phyloP scores from a whole-genome alignment of 2,329 filamentous ascomycete genomes.

The Ophiosphaerella korrae region DNA sequence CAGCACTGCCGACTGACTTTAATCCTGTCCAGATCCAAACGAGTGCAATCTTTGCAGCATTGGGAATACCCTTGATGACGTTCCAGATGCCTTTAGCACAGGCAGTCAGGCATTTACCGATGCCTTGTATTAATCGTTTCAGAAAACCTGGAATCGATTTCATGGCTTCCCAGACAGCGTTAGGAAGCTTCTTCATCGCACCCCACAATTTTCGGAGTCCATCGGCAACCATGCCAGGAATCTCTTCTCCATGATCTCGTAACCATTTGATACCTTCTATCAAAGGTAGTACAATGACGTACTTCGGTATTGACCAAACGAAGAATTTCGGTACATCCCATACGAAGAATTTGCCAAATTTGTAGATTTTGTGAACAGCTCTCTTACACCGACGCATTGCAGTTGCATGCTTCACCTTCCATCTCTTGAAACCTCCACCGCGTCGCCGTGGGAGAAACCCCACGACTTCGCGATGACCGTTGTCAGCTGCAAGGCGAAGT shows the following conservation, averaged over 20 bases:
- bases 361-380: constrained; percentile 5
- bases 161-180: constrained; percentile 7
- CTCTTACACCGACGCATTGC: constrained; percentile 12
- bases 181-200: constrained; percentile 6
- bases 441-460: constrained; percentile 50
- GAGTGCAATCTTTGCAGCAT: constrained; percentile 11
- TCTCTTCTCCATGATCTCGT: constrained; percentile 10
- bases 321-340: constrained; percentile 21
- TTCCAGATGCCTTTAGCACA: background rate
- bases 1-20: constrained; percentile 5
- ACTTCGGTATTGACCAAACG: constrained; percentile 16
- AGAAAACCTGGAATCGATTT: constrained; percentile 4
- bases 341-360: constrained; percentile 9
- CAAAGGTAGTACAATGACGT: constrained; percentile 10
- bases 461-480: constrained; percentile 53
- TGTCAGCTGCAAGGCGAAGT: constrained; percentile 52
- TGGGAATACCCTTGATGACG: constrained; percentile 8
- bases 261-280: constrained; percentile 9
- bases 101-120: background rate
- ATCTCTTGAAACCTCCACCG: constrained; percentile 19
- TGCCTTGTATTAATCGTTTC: constrained; percentile 2
- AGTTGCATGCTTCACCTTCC: constrained; percentile 19
- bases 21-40: constrained; percentile 20
- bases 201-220: constrained; percentile 4
- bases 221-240: constrained; percentile 9